Evolutionary conservation across 2,329 filamentous ascomycete genomes (phyloP).

Genomic region (Fusarium poae): DNA sequence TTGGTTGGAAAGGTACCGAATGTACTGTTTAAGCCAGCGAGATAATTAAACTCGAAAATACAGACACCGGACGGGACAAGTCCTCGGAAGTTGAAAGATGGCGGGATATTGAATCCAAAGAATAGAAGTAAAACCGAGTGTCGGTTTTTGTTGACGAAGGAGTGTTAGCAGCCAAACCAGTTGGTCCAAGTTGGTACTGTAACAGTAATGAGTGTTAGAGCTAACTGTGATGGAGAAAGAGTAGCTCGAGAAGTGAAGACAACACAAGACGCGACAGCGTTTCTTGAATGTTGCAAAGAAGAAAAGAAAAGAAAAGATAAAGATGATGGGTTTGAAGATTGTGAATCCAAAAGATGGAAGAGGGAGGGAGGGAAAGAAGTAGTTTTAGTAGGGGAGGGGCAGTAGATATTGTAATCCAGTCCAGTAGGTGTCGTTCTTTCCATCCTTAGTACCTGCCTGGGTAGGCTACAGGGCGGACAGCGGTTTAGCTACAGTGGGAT

Average conservation of each 20-base stretch:
- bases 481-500: constrained; percentile 16
- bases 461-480: constrained; percentile 1
- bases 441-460: constrained; percentile 3
- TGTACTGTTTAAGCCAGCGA: constrained; percentile 46
- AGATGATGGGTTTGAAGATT: constrained; percentile 36
- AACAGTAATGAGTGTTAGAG: constrained; percentile 50
- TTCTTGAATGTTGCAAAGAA: constrained; percentile 37
- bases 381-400: constrained; percentile 48
- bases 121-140: constrained; percentile 26
- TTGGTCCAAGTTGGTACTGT: constrained; percentile 59
- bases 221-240: constrained; percentile 54
- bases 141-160: constrained; percentile 51
- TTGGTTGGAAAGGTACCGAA: constrained; percentile 37
- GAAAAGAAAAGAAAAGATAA: constrained; percentile 45
- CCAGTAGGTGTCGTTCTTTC: neutral
- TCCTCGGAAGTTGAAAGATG: constrained; percentile 20
- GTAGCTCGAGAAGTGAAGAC: constrained; percentile 53
- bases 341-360: constrained; percentile 39
- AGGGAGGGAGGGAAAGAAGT: constrained; percentile 41
- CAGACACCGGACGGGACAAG: constrained; percentile 38
- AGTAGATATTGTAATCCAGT: constrained; percentile 41
- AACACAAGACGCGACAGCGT: constrained; percentile 49
- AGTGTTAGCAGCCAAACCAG: constrained; percentile 70
- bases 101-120: constrained; percentile 14
- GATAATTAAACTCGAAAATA: constrained; percentile 46